phyloP scores from a whole-genome alignment of 495 filamentous ascomycete genomes.

The Pseudoneurospora amorphoporcata region DNA sequence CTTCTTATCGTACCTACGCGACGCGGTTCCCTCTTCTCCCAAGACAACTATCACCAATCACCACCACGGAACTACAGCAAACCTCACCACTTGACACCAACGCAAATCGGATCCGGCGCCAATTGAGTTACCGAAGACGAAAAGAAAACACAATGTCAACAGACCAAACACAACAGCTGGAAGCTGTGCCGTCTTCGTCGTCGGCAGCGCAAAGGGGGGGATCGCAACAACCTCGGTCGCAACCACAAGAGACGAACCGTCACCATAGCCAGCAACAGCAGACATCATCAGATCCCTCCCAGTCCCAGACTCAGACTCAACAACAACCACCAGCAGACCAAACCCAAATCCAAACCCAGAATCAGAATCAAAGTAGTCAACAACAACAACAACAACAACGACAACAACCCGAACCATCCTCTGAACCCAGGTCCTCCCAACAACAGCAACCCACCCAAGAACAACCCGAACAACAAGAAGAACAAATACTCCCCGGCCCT shows the following conservation, averaged over 20 bases:
- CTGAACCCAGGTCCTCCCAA: not conserved
- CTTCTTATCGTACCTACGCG: not conserved
- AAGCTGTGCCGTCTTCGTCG: not conserved
- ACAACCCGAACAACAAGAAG: slow-evolving; percentile 6
- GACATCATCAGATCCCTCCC: not conserved
- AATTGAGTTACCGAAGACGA: not conserved
- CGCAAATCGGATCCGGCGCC: not conserved
- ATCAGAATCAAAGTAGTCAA: not conserved
- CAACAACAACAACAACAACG: slow-evolving; percentile 2
- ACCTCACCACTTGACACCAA: not conserved
- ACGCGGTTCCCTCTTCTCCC: not conserved
- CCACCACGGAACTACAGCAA: not conserved
- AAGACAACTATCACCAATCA: not conserved
- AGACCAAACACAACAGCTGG: not conserved
- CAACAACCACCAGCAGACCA: not conserved
- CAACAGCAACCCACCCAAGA: not conserved
- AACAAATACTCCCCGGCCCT: slow-evolving; percentile 55
- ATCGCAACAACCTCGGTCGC: not conserved
- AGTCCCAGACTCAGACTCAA: not conserved
- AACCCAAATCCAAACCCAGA: not conserved
- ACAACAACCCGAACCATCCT: not conserved
- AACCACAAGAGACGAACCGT: slow-evolving; percentile 1
- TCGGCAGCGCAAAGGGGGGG: not conserved
- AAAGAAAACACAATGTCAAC: not conserved
- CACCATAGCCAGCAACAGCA: not conserved